Conservation (phyloP, 1,284 basidiomycete genomes). For the Tilletiaria anomala region DNA sequence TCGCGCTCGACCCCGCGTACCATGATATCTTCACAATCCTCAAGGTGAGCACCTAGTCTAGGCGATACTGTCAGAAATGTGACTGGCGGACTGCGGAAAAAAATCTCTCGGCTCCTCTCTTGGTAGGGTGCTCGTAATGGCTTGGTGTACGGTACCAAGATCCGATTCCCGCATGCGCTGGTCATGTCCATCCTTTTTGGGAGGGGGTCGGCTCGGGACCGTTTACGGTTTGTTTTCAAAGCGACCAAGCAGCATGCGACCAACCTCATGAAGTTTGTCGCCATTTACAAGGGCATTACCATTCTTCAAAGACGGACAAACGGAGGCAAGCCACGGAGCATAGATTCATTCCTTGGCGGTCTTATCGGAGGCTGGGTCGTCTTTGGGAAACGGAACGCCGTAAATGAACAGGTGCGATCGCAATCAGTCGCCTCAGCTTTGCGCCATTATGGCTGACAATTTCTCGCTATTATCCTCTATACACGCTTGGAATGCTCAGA, state of each 20-base stretch:
- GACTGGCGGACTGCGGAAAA: too few species aligned
- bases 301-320: slow-evolving; percentile 64
- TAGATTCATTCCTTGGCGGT: slow-evolving; percentile 85
- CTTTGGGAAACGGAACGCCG: slow-evolving; percentile 85
- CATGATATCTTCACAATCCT: slow-evolving; percentile 81
- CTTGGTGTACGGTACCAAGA: slow-evolving; percentile 86
- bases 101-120: not conserved
- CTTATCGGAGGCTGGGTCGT: slow-evolving; percentile 80
- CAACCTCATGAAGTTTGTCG: slow-evolving; percentile 83
- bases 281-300: slow-evolving; percentile 76
- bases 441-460: too few species aligned
- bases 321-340: slow-evolving; percentile 61
- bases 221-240: slow-evolving; percentile 56
- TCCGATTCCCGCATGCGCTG: slow-evolving; percentile 88
- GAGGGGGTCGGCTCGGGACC: slow-evolving; percentile 41
- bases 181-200: slow-evolving; percentile 91
- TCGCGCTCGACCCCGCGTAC: slow-evolving; percentile 50
- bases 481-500: slow-evolving; percentile 99
- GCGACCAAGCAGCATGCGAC: slow-evolving; percentile 79
- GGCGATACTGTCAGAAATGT: too few species aligned
- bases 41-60: too few species aligned
- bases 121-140: slow-evolving; percentile 77
- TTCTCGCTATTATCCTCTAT: too few species aligned
- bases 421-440: too few species aligned
- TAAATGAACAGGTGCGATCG: too few species aligned